Conservation (phyloP, 768 basidiomycete genomes). For the Collybiopsis confluens region DNA sequence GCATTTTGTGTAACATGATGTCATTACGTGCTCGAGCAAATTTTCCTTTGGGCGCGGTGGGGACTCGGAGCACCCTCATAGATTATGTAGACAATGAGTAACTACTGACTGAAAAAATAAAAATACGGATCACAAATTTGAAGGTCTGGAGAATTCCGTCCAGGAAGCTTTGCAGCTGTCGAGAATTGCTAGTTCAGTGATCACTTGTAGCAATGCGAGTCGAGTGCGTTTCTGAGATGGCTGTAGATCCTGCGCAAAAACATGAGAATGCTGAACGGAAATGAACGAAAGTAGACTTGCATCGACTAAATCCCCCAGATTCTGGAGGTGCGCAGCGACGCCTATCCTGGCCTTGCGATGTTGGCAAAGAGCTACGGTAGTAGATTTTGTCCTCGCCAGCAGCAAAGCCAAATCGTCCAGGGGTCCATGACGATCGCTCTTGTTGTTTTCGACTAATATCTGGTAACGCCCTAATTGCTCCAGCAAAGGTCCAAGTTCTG, state of each 20-base stretch:
- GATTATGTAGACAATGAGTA: not conserved
- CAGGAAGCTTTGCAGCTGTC: constrained; percentile 46
- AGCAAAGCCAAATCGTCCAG: not conserved
- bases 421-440: not conserved
- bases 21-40: no score
- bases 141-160: constrained; percentile 14
- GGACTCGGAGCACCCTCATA: no score
- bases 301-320: constrained; percentile 5
- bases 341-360: not conserved
- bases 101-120: not conserved
- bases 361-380: not conserved
- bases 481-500: not conserved
- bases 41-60: no score
- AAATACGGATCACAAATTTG: not conserved
- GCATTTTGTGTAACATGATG: not conserved
- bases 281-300: constrained; percentile 1
- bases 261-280: constrained; percentile 11
- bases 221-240: constrained; percentile 33
- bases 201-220: constrained; percentile 39
- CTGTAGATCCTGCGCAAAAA: constrained; percentile 31
- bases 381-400: not conserved
- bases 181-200: constrained; percentile 49
- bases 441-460: not conserved
- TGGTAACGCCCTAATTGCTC: not conserved
- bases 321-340: not conserved